Percentiles rank a stretch among this genome's conserved stretches.
Conservation (phyloP, 305 asterid species). For the Striga hermonthica region DNA sequence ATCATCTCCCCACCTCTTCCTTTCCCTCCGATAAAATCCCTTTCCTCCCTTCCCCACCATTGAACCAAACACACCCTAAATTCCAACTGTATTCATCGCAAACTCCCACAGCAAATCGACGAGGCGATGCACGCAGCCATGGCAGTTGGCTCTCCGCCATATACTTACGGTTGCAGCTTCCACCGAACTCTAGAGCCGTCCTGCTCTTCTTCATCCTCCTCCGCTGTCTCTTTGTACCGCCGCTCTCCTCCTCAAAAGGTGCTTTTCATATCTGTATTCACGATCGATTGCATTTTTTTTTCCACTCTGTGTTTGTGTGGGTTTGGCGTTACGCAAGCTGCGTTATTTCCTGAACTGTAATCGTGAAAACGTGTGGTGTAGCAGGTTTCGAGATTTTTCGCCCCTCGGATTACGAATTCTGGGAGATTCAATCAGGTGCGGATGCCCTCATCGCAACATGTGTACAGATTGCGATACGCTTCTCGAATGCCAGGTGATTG, state of each 20-base stretch:
- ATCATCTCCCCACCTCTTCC: no score
- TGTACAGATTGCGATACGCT: conserved; percentile 23
- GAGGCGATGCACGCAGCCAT: conserved; percentile 45
- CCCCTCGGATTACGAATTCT: conserved; percentile 38
- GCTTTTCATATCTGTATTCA: background rate
- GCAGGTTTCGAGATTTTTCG: conserved; percentile 54
- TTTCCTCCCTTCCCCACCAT: no score
- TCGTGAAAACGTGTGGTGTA: conserved; percentile 15
- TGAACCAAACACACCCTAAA: no score
- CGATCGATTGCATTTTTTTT: background rate
- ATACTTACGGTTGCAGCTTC: conserved; percentile 32
- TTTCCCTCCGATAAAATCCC: no score
- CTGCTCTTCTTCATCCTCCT: conserved; percentile 47
- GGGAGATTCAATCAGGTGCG: conserved; percentile 40
- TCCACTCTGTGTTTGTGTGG: background rate
- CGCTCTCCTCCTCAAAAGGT: conserved; percentile 46
- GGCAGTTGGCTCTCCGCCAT: conserved; percentile 50
- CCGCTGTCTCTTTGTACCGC: conserved; percentile 34
- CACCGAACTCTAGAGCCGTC: conserved; percentile 53
- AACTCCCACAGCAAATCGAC: conserved; percentile 19
- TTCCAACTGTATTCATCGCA: conserved; percentile 1
- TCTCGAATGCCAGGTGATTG: conserved; percentile 34
- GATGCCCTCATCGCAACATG: conserved; percentile 23
- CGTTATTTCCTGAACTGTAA: background rate
- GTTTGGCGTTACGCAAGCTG: conserved; percentile 8